These are phyloP conservation scores for Rusavskia elegans DNA, from an alignment of 495 filamentous ascomycete genomes.

Conservation along the genomic window DNA sequence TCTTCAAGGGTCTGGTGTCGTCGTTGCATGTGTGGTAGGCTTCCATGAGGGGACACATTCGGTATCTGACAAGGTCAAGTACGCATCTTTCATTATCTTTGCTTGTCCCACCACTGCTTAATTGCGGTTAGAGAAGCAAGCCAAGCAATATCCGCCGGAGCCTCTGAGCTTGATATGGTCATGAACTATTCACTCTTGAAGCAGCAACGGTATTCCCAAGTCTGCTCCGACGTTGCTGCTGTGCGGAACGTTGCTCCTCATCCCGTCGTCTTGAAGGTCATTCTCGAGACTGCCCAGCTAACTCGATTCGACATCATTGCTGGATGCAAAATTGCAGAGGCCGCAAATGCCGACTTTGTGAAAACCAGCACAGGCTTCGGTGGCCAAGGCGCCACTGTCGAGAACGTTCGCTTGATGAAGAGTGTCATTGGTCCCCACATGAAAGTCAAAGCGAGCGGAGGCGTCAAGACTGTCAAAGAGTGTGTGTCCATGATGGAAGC, in stretches of 20 bases:
- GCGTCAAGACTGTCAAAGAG: conserved; percentile 37
- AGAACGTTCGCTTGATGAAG: conserved; percentile 44
- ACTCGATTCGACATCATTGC: conserved; percentile 38
- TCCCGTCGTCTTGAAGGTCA: conserved; percentile 42
- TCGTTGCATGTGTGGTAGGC: conserved; percentile 47
- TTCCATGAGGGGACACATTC: conserved; percentile 49
- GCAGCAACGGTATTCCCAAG: conserved; percentile 27
- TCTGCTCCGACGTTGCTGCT: conserved; percentile 41
- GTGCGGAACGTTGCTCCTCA: conserved; percentile 34
- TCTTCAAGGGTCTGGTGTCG: conserved; percentile 31
- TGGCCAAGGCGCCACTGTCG: conserved; percentile 38
- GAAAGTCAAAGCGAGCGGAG: conserved; percentile 52
- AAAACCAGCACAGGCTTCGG: conserved; percentile 59
- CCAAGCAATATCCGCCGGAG: conserved; percentile 40
- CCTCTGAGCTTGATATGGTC: conserved; percentile 53
- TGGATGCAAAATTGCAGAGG: conserved; percentile 37
- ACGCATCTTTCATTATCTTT: conserved; percentile 4
- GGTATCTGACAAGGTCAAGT: conserved; percentile 34
- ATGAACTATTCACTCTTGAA: conserved; percentile 42
- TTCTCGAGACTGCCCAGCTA: conserved; percentile 49
- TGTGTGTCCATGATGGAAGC: conserved; percentile 43
- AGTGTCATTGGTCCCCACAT: conserved; percentile 26
- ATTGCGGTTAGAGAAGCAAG: conserved; percentile 29
- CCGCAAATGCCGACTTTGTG: conserved; percentile 47
- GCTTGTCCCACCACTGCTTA: conserved; percentile 1